A percentile compares a stretch with the other conserved stretches of the same genome.
These are phyloP conservation scores for Salix brachista DNA, from an alignment of 345 rosid species.

Conservation along the genomic window DNA sequence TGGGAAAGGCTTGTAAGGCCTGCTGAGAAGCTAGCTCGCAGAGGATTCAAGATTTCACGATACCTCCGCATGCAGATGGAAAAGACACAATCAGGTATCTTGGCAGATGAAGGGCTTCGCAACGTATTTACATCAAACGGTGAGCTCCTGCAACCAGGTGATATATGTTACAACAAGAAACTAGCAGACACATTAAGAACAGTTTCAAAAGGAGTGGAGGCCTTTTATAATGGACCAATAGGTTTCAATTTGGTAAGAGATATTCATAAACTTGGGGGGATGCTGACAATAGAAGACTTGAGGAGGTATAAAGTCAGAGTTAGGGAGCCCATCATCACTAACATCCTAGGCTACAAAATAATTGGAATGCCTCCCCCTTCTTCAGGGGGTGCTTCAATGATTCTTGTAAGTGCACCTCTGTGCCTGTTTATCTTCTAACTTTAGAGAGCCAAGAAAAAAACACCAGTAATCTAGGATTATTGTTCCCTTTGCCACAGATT, in stretches of 20 bases:
- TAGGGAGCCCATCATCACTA: slow-evolving; percentile 33
- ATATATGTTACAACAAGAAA: slow-evolving; percentile 35
- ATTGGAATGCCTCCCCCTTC: slow-evolving; percentile 71
- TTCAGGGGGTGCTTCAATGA: slow-evolving; percentile 51
- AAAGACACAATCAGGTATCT: slow-evolving; percentile 17
- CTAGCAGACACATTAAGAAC: slow-evolving; percentile 34
- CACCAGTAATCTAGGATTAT: neutral
- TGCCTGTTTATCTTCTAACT: neutral
- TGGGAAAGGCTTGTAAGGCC: slow-evolving; percentile 51
- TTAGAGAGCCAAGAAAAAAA: neutral
- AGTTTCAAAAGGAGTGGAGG: slow-evolving; percentile 36
- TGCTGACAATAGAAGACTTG: slow-evolving; percentile 48
- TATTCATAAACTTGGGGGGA: slow-evolving; percentile 47
- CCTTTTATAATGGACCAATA: slow-evolving; percentile 52
- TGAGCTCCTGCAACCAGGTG: slow-evolving; percentile 37
- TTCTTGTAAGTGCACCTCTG: slow-evolving; percentile 35
- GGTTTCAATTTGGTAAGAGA: slow-evolving; percentile 42
- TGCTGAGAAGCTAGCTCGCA: slow-evolving; percentile 41
- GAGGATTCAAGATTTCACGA: slow-evolving; percentile 47
- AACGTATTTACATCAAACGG: slow-evolving; percentile 39
- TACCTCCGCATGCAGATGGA: slow-evolving; percentile 51
- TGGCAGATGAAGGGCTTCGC: slow-evolving; percentile 50
- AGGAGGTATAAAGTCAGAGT: slow-evolving; percentile 39
- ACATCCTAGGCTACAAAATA: slow-evolving; percentile 40
- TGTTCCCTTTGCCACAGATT: slow-evolving; percentile 22